Conservation (phyloP, 169 alveolate species). For the Plasmodium gonderi region DNA sequence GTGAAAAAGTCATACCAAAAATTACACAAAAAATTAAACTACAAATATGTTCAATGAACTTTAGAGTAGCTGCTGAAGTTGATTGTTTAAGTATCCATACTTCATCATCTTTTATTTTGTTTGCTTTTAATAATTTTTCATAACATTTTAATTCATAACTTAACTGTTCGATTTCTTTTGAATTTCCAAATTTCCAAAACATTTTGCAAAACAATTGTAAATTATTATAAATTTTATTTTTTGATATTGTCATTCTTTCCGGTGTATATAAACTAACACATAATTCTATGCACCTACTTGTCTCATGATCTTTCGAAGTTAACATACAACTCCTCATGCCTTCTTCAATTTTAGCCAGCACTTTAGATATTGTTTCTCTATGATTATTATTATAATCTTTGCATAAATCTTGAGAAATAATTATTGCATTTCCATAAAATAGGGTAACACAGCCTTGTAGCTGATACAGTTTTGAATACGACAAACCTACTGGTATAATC, state of each 20-base stretch:
- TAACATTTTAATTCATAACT: conserved; percentile 85
- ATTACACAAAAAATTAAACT: conserved; percentile 79
- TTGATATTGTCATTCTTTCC: conserved; percentile 88
- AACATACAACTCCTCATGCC: conserved; percentile 86
- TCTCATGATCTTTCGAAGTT: conserved; percentile 85
- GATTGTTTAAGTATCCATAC: conserved; percentile 93
- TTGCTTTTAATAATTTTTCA: conserved; percentile 82
- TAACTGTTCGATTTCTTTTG: conserved; percentile 81
- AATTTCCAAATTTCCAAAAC: conserved; percentile 87
- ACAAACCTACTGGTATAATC: conserved; percentile 91
- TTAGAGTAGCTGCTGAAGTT: conserved; percentile 88
- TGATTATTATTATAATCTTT: conserved; percentile 84
- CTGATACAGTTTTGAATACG: conserved; percentile 87
- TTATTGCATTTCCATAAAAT: conserved; percentile 88
- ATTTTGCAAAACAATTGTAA: conserved; percentile 85
- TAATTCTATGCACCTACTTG: conserved; percentile 84
- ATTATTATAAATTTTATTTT: conserved; percentile 84
- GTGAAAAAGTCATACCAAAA: conserved; percentile 88
- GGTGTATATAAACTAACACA: conserved; percentile 91
- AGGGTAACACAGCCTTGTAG: conserved; percentile 89
- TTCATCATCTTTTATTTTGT: conserved; percentile 89
- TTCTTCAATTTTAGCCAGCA: conserved; percentile 83
- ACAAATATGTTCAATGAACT: conserved; percentile 82
- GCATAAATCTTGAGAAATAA: conserved; percentile 81
- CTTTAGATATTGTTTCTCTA: conserved; percentile 80